Conservation (phyloP, 2,329 filamentous ascomycete genomes). For the Chaetomium strumarium region DNA sequence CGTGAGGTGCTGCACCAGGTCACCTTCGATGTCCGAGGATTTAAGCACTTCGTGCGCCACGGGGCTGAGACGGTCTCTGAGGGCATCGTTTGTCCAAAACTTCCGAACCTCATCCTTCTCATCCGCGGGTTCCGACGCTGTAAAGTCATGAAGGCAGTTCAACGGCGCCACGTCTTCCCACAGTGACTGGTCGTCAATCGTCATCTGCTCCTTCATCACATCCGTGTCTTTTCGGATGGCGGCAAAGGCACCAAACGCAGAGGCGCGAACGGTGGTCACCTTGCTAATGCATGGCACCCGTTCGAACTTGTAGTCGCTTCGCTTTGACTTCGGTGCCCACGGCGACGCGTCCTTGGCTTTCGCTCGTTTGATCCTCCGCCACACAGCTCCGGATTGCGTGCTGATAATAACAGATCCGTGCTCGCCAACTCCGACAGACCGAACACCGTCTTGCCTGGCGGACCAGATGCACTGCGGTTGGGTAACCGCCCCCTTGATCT, state of each 20-base stretch:
- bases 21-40: slow-evolving; percentile 60
- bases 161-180: slow-evolving; percentile 70
- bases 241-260: slow-evolving; percentile 83
- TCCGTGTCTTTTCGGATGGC: slow-evolving; percentile 80
- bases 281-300: slow-evolving; percentile 83
- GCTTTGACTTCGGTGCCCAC: slow-evolving; percentile 50
- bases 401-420: slow-evolving; percentile 93
- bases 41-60: slow-evolving; percentile 50
- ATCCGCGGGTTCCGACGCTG: slow-evolving; percentile 35
- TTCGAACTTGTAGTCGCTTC: slow-evolving; percentile 93
- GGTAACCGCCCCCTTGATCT: slow-evolving; percentile 78
- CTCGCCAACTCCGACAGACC: slow-evolving; percentile 82
- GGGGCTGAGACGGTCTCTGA: slow-evolving; percentile 49
- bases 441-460: slow-evolving; percentile 76
- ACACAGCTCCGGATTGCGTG: slow-evolving; percentile 87
- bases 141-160: slow-evolving; percentile 60
- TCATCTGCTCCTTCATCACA: slow-evolving; percentile 66
- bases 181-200: slow-evolving; percentile 59
- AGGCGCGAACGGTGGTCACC: slow-evolving; percentile 77
- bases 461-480: slow-evolving; percentile 81
- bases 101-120: slow-evolving; percentile 37
- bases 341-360: slow-evolving; percentile 66
- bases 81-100: slow-evolving; percentile 35
- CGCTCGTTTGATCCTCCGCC: slow-evolving; percentile 75
- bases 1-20: slow-evolving; percentile 48